Conservation (phyloP, 2,329 filamentous ascomycete species). For the Epichloe brachyelytri region DNA sequence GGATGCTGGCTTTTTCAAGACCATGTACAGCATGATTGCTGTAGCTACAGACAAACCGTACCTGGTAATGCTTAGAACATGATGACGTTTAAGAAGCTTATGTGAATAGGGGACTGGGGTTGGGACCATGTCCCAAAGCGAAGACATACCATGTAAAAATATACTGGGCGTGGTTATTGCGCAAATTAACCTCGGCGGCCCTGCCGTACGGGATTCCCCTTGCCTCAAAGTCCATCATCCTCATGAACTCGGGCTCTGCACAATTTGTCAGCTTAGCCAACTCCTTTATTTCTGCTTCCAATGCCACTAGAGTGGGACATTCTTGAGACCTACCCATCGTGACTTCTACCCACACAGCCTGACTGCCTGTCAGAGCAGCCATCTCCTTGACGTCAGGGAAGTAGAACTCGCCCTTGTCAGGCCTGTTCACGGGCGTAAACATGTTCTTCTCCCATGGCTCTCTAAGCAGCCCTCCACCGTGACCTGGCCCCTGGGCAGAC, state of each 20-base stretch:
- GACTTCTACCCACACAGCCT: constrained; percentile 89
- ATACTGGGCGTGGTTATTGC: constrained; percentile 96
- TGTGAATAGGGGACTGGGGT: background rate
- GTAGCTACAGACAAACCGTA: constrained; percentile 77
- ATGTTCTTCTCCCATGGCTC: constrained; percentile 96
- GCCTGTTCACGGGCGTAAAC: constrained; percentile 86
- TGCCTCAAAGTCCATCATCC: constrained; percentile 59
- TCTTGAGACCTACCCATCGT: constrained; percentile 59
- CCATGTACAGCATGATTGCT: constrained; percentile 92
- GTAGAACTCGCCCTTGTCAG: constrained; percentile 76
- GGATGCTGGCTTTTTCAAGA: constrained; percentile 73
- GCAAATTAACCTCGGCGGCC: constrained; percentile 76
- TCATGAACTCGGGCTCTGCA: constrained; percentile 64
- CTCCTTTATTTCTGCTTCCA: too few species aligned
- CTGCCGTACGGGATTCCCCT: constrained; percentile 85
- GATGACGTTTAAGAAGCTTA: background rate
- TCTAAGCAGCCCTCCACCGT: constrained; percentile 67
- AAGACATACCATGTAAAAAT: constrained; percentile 86
- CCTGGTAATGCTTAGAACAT: constrained; percentile 35
- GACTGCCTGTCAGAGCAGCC: constrained; percentile 68
- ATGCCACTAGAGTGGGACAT: too few species aligned
- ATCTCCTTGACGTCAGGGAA: constrained; percentile 92
- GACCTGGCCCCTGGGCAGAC: constrained; percentile 58
- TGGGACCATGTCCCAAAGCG: background rate
- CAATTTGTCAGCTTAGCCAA: background rate